phyloP scores from a whole-genome alignment of 2,329 filamentous ascomycete genomes.

The Dothideomycetes sp. region DNA sequence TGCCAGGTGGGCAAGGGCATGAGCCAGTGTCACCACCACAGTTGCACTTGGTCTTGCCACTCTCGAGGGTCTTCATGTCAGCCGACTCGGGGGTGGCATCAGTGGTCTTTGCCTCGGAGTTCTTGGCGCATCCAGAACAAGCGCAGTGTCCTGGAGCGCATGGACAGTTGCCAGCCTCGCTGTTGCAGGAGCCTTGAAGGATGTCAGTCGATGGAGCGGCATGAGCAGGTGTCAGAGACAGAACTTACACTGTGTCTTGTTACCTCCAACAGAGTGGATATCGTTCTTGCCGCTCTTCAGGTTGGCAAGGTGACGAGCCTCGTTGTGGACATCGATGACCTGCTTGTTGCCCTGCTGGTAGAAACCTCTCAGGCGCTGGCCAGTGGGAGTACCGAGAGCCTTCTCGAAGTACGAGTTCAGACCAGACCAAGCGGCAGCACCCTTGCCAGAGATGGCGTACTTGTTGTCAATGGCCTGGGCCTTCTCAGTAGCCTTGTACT shows the following conservation, averaged over 20 bases:
- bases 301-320: constrained; percentile 80
- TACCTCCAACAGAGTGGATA: constrained; percentile 29
- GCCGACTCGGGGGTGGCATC: constrained; percentile 23
- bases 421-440: constrained; percentile 56
- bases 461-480: constrained; percentile 75
- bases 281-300: constrained; percentile 63
- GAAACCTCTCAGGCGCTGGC: constrained; percentile 78
- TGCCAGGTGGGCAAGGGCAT: constrained; percentile 39
- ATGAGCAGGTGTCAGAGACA: background rate
- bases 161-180: constrained; percentile 33
- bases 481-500: constrained; percentile 80
- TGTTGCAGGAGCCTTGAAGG: constrained; percentile 31
- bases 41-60: constrained; percentile 40
- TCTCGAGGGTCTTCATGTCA: constrained; percentile 38
- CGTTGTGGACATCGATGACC: constrained; percentile 85
- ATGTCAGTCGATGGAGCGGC: background rate
- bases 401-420: constrained; percentile 90
- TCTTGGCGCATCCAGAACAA: constrained; percentile 39
- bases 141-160: constrained; percentile 38
- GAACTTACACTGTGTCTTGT: constrained; percentile 31
- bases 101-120: constrained; percentile 26
- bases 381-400: constrained; percentile 76
- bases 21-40: constrained; percentile 36
- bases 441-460: constrained; percentile 71
- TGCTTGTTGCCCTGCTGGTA: constrained; percentile 80